A percentile compares a stretch with the other conserved stretches of the same genome.
These are phyloP conservation scores for Tephrocybe sp. DNA, from an alignment of 768 basidiomycete species.

Conservation along the genomic window DNA sequence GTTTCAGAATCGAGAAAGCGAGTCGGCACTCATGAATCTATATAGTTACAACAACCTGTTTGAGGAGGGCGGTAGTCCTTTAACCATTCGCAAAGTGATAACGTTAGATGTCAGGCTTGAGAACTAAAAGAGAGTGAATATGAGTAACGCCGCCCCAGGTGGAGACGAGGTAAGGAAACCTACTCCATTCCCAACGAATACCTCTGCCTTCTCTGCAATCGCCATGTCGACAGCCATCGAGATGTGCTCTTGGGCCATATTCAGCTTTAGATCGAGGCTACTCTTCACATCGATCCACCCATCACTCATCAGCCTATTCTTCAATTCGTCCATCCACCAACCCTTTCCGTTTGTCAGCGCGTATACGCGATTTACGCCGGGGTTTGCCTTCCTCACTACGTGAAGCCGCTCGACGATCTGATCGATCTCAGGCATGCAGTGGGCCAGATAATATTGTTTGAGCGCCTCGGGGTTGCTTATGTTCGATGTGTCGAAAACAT, in stretches of 20 bases:
- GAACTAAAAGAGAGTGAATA: slow-evolving; percentile 23
- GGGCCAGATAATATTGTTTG: slow-evolving; percentile 33
- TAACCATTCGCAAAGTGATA: slow-evolving; percentile 31
- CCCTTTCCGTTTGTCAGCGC: slow-evolving; percentile 62
- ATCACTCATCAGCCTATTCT: slow-evolving; percentile 31
- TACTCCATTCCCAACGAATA: slow-evolving; percentile 72
- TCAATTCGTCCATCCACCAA: slow-evolving; percentile 48
- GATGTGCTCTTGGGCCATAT: slow-evolving; percentile 54
- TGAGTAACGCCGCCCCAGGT: too few relatives aligned
- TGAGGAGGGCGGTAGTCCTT: slow-evolving; percentile 25
- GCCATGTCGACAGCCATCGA: slow-evolving; percentile 67
- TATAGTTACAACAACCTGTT: slow-evolving; percentile 24
- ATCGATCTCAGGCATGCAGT: slow-evolving; percentile 51
- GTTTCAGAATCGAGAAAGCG: too few relatives aligned
- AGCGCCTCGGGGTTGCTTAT: slow-evolving; percentile 22
- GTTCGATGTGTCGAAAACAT: slow-evolving; percentile 28
- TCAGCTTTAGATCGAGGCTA: slow-evolving; percentile 51
- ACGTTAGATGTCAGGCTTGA: slow-evolving; percentile 37
- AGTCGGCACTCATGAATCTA: not conserved
- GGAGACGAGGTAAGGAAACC: slow-evolving; percentile 23
- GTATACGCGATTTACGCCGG: slow-evolving; percentile 46
- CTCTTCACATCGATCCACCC: slow-evolving; percentile 50
- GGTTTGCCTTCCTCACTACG: slow-evolving; percentile 27
- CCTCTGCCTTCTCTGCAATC: slow-evolving; percentile 58
- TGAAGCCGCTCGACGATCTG: slow-evolving; percentile 46